These are phyloP conservation scores for Rhypophila decipiens DNA, from an alignment of 495 filamentous ascomycete species.

Conservation along the genomic window DNA sequence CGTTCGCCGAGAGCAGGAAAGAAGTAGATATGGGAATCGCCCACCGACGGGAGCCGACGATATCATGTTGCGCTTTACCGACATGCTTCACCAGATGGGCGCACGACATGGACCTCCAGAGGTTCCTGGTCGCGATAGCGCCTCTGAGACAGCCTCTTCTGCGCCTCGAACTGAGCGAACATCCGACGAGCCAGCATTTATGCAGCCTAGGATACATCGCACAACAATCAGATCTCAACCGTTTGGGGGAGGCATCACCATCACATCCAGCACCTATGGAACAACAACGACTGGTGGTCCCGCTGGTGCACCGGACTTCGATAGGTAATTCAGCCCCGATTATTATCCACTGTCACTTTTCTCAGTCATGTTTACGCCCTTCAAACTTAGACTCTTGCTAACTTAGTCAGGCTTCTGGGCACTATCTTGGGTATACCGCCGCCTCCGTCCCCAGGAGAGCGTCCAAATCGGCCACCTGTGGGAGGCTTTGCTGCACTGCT, in stretches of 20 bases:
- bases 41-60: conserved; percentile 22
- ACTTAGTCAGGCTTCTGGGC: no score
- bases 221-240: conserved; percentile 16
- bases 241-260: conserved; percentile 23
- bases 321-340: conserved; percentile 8
- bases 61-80: conserved; percentile 36
- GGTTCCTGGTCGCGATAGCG: background rate
- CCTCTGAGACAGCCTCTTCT: background rate
- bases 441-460: conserved; percentile 9
- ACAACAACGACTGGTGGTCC: background rate
- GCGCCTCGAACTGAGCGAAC: background rate
- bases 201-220: conserved; percentile 5
- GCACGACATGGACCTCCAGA: background rate
- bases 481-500: conserved; percentile 27
- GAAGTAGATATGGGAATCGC: conserved; percentile 4
- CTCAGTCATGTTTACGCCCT: no score
- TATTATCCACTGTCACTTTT: no score
- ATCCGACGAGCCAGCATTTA: background rate
- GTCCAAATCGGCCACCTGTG: no score
- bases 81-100: conserved; percentile 25
- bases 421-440: no score
- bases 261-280: conserved; percentile 15
- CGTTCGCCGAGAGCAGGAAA: conserved; percentile 9
- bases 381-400: no score
- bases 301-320: conserved; percentile 8